These are phyloP conservation scores for Carex littledalei DNA, from an alignment of 176 grass and related monocot genomes.

Conservation along the genomic window DNA sequence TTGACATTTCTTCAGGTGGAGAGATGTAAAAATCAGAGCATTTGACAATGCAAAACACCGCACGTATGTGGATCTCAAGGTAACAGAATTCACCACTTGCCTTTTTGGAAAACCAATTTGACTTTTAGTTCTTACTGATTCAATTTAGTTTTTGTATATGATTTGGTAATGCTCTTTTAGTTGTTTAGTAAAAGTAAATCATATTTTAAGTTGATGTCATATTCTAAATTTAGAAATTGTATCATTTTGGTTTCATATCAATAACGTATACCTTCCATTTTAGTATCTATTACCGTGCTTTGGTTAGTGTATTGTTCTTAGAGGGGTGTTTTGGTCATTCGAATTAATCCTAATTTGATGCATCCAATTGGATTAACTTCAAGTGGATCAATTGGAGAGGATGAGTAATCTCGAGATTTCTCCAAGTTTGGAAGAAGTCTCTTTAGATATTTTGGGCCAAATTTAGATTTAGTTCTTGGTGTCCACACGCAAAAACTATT, in stretches of 20 bases:
- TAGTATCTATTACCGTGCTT: no score
- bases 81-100: conserved; percentile 22
- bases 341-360: no score
- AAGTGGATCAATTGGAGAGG: no score
- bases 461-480: not conserved
- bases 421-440: no score
- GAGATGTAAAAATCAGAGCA: conserved; percentile 90
- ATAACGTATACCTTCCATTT: no score
- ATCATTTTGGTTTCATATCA: no score
- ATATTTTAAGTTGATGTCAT: conserved; percentile 4
- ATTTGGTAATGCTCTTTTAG: not conserved
- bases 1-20: conserved; percentile 58
- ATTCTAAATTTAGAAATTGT: not conserved
- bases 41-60: conserved; percentile 96
- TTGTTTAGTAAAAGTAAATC: not conserved
- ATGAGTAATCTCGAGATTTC: no score
- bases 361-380: no score
- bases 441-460: not conserved
- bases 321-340: no score
- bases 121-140: not conserved
- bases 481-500: not conserved
- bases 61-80: conserved; percentile 98
- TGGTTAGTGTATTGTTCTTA: no score
- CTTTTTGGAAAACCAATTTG: not conserved
- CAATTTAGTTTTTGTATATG: conserved; percentile 4